Evolutionary conservation across 176 grass and related monocot genomes (phyloP).

Genomic region (Paspalum vaginatum): DNA sequence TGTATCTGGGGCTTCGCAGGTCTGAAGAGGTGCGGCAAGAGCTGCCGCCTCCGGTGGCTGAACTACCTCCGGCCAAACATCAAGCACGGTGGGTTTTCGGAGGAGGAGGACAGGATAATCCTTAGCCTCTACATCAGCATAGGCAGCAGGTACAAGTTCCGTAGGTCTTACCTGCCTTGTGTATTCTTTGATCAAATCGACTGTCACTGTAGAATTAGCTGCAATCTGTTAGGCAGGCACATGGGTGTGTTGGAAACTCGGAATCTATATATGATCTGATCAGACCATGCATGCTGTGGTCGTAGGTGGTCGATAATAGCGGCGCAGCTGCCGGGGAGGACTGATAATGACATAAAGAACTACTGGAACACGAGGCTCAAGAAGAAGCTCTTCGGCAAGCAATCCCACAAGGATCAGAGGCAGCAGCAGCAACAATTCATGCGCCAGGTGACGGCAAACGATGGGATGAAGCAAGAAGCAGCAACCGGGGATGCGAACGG

Average conservation of each 20-base stretch:
- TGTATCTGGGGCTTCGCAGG: constrained; percentile 43
- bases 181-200: constrained; percentile 33
- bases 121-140: constrained; percentile 84
- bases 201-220: constrained; percentile 47
- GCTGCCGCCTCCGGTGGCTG: constrained; percentile 94
- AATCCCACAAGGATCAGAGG: constrained; percentile 60
- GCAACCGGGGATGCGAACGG: constrained; percentile 23
- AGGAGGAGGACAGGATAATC: constrained; percentile 92
- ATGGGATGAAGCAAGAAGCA: constrained; percentile 56
- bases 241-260: constrained; percentile 38
- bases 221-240: constrained; percentile 47
- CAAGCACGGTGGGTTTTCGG: constrained; percentile 91
- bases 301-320: constrained; percentile 97
- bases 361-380: constrained; percentile 98
- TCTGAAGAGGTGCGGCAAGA: constrained; percentile 93
- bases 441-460: constrained; percentile 8
- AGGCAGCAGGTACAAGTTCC: constrained; percentile 81
- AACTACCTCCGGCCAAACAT: constrained; percentile 96
- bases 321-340: constrained; percentile 87
- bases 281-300: constrained; percentile 28
- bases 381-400: constrained; percentile 94
- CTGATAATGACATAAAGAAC: constrained; percentile 99
- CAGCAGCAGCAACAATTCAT: constrained; percentile 47
- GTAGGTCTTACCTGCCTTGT: constrained; percentile 6
- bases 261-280: constrained; percentile 44